Evolutionary conservation across 2,329 filamentous ascomycete species (phyloP).

Genomic region (Fusarium succisae): DNA sequence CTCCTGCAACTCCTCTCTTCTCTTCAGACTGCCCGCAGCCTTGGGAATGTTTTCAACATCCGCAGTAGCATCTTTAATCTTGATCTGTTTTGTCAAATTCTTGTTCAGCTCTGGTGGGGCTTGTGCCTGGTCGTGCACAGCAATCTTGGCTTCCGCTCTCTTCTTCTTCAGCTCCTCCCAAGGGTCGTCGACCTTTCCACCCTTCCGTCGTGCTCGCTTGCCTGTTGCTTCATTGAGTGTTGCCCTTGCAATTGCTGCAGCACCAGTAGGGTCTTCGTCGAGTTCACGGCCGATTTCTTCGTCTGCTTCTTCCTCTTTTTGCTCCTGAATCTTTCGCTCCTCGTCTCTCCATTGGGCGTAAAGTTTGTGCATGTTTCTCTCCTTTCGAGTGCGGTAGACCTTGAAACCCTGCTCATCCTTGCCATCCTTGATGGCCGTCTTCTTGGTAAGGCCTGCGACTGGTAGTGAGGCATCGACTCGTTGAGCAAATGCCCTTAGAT

Average conservation of each 20-base stretch:
- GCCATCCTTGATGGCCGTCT: constrained; percentile 64
- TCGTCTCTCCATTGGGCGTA: constrained; percentile 81
- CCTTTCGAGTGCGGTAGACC: constrained; percentile 79
- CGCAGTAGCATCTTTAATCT: constrained; percentile 47
- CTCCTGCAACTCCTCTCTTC: constrained; percentile 52
- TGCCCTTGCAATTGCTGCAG: constrained; percentile 57
- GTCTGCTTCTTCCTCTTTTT: constrained; percentile 72
- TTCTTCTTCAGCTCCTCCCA: constrained; percentile 79
- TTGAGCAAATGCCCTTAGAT: constrained; percentile 80
- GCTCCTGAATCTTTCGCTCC: constrained; percentile 69
- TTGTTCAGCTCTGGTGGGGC: constrained; percentile 80
- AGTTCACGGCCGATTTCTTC: constrained; percentile 70
- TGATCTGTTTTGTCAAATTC: constrained; percentile 46
- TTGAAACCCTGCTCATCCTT: constrained; percentile 73
- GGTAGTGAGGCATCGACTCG: constrained; percentile 88
- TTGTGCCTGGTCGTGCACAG: constrained; percentile 69
- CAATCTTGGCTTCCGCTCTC: constrained; percentile 64
- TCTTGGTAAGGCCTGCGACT: constrained; percentile 73
- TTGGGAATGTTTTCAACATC: constrained; percentile 51
- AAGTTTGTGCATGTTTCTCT: constrained; percentile 82
- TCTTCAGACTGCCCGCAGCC: constrained; percentile 51
- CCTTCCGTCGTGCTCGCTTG: constrained; percentile 55
- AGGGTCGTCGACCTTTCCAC: constrained; percentile 73
- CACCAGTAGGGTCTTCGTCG: constrained; percentile 63
- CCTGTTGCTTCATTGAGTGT: constrained; percentile 47